These are phyloP conservation scores for Diphasiastrum complanatum DNA, from an alignment of 83 land plant genomes.

Conservation along the genomic window DNA sequence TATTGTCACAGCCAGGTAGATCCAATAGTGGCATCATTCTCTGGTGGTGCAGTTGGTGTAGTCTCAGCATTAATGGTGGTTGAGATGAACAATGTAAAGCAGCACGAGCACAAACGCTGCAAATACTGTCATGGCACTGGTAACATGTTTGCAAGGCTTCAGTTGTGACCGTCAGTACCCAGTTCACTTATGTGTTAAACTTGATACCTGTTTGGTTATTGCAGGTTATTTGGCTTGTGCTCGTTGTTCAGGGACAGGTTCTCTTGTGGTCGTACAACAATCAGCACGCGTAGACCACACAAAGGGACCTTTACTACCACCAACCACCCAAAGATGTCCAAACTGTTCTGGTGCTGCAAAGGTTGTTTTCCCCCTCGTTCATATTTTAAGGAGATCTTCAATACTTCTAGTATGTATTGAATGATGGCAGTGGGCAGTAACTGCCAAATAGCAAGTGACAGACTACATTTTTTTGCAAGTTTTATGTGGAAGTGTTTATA, in stretches of 20 bases:
- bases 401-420: too few relatives aligned
- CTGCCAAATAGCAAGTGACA: too few relatives aligned
- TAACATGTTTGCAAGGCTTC: constrained; percentile 12
- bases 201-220: not conserved
- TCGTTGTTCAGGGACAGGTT: constrained; percentile 81
- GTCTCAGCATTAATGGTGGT: constrained; percentile 94
- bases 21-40: constrained; percentile 97
- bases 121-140: constrained; percentile 98
- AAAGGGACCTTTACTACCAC: constrained; percentile 41
- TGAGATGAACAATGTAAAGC: constrained; percentile 94
- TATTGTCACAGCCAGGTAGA: constrained; percentile 75
- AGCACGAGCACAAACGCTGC: constrained; percentile 88
- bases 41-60: constrained; percentile 98
- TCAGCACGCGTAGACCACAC: constrained; percentile 43
- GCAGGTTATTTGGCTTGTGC: constrained; percentile 97
- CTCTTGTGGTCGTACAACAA: constrained; percentile 57
- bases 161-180: not conserved
- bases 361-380: constrained; percentile 36
- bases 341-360: constrained; percentile 94
- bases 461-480: too few relatives aligned
- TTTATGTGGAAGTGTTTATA: too few relatives aligned
- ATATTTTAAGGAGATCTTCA: too few relatives aligned
- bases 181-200: not conserved
- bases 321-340: constrained; percentile 73
- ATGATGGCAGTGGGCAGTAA: too few relatives aligned